Conservation (phyloP, 2,329 filamentous ascomycete species). For the Delphinella strobiligena region DNA sequence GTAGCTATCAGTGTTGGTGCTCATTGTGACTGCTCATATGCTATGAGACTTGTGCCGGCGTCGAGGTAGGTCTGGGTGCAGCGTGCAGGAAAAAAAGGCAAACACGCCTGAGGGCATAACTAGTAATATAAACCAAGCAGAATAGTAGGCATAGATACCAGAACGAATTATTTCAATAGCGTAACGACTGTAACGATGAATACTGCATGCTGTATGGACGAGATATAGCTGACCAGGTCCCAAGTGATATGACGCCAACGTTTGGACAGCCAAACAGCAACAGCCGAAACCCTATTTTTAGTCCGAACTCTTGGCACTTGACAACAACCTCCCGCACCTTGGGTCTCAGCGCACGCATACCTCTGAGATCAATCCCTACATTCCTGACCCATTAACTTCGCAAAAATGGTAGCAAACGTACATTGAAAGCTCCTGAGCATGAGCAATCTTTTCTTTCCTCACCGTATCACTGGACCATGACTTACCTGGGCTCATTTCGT, state of each 20-base stretch:
- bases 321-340: slow-evolving; percentile 10
- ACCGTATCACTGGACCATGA: no score
- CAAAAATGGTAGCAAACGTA: no score
- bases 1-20: background rate
- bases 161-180: slow-evolving; percentile 7
- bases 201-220: background rate
- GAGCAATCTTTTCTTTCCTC: no score
- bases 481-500: no score
- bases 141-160: slow-evolving; percentile 1
- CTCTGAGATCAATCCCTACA: no score
- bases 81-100: slow-evolving; percentile 6
- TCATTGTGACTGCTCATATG: background rate
- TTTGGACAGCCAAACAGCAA: slow-evolving; percentile 7
- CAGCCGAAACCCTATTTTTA: slow-evolving; percentile 3
- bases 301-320: no score
- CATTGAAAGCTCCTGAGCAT: no score
- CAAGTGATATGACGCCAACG: background rate
- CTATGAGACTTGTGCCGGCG: background rate
- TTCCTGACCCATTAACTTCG: no score
- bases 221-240: background rate
- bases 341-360: no score
- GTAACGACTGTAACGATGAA: slow-evolving; percentile 8
- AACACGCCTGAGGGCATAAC: slow-evolving; percentile 3
- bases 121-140: slow-evolving; percentile 3
- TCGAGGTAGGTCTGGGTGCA: slow-evolving; percentile 3